These are phyloP conservation scores for Penicillium glabrum DNA, from an alignment of 2,329 filamentous ascomycete species.

Conservation along the genomic window DNA sequence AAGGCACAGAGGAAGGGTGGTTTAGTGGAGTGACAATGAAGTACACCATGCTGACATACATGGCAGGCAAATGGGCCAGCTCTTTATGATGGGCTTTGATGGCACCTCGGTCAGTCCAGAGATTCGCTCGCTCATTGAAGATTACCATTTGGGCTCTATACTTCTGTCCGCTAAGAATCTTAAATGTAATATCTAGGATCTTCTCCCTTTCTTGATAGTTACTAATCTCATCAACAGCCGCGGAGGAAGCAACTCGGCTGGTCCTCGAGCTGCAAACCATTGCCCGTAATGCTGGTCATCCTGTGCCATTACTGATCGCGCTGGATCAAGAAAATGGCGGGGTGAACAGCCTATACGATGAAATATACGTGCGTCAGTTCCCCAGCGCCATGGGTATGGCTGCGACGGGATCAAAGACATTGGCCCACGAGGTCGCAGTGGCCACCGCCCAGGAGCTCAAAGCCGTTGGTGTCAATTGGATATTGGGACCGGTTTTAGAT, in stretches of 20 bases:
- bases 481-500: conserved; percentile 89
- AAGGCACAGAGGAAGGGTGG: background rate
- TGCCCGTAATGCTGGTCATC: conserved; percentile 85
- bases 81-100: conserved; percentile 69
- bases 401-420: conserved; percentile 80
- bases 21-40: background rate
- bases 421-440: conserved; percentile 87
- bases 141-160: conserved; percentile 82
- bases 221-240: conserved; percentile 58
- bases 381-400: conserved; percentile 96
- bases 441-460: conserved; percentile 90
- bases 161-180: conserved; percentile 65
- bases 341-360: conserved; percentile 94
- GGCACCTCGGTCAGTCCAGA: conserved; percentile 63
- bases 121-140: conserved; percentile 62
- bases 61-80: conserved; percentile 58
- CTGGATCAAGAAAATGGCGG: conserved; percentile 98
- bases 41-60: conserved; percentile 38
- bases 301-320: conserved; percentile 83
- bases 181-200: conserved; percentile 57
- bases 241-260: conserved; percentile 81
- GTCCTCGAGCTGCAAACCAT: conserved; percentile 92
- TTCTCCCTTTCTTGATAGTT: background rate
- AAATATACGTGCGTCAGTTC: conserved; percentile 93
- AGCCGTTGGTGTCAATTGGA: conserved; percentile 92